These are phyloP conservation scores for Austropuccinia psidii DNA, from an alignment of 1,284 basidiomycete genomes.

Conservation along the genomic window DNA sequence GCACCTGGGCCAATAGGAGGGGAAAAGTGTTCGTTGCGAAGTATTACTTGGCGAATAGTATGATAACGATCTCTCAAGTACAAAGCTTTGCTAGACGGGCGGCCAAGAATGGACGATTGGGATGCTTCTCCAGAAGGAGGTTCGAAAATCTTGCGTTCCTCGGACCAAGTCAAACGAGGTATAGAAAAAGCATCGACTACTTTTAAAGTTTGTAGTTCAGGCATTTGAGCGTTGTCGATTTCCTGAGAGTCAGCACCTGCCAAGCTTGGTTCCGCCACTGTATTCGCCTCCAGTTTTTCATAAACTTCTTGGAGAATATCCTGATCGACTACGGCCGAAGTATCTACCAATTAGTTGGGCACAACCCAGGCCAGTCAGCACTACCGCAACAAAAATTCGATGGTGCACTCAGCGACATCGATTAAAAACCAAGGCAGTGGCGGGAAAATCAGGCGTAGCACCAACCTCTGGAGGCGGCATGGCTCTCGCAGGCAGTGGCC, in stretches of 20 bases:
- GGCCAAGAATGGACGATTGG: slow-evolving; percentile 18
- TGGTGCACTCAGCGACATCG: neutral
- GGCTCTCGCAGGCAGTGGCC: slow-evolving; percentile 19
- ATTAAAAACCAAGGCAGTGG: neutral
- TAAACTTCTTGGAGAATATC: slow-evolving; percentile 23
- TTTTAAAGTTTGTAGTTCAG: slow-evolving; percentile 9
- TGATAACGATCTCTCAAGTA: slow-evolving; percentile 34
- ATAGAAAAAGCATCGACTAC: slow-evolving; percentile 31
- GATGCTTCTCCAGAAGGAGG: neutral
- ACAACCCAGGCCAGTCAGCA: no score
- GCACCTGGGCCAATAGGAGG: slow-evolving; percentile 76
- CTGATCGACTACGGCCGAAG: slow-evolving; percentile 27
- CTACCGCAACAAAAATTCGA: no score
- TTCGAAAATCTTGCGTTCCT: slow-evolving; percentile 25
- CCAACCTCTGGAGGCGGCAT: slow-evolving; percentile 6
- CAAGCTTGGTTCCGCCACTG: neutral
- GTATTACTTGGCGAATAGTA: slow-evolving; percentile 53
- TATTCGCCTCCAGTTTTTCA: slow-evolving; percentile 1
- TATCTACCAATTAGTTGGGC: neutral
- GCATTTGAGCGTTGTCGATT: neutral
- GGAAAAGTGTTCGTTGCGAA: slow-evolving; percentile 91
- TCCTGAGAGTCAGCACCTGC: neutral
- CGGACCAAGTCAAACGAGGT: slow-evolving; percentile 24
- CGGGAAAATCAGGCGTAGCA: neutral
- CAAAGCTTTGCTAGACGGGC: slow-evolving; percentile 13